Evolutionary conservation across 2,329 filamentous ascomycete genomes (phyloP).

Genomic region (Sporothrix curviconia): DNA sequence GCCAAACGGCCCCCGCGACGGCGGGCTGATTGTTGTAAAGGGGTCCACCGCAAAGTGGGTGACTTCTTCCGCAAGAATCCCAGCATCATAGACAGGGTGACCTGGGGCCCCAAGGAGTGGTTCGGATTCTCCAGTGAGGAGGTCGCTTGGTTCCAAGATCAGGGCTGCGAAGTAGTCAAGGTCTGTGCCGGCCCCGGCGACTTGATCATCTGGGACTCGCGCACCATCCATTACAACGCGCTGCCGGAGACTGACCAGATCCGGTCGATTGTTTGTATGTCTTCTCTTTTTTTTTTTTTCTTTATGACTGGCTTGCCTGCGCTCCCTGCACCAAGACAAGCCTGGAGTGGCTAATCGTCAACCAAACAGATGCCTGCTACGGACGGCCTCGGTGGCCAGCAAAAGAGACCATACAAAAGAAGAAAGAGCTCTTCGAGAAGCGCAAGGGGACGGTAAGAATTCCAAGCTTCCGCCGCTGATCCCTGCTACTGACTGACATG

Average conservation of each 20-base stretch:
- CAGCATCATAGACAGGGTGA: background rate
- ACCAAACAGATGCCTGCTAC: no score
- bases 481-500: no score
- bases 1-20: background rate
- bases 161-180: background rate
- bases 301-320: no score
- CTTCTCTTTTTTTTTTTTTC: no score
- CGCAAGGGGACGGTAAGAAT: no score
- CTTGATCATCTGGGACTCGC: background rate
- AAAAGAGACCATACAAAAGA: no score
- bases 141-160: background rate
- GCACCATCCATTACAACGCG: background rate
- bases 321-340: no score
- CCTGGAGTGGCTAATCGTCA: no score
- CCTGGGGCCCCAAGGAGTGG: background rate
- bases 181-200: background rate
- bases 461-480: no score
- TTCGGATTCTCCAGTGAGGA: background rate
- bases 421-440: no score
- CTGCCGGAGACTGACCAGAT: background rate
- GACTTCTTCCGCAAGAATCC: background rate
- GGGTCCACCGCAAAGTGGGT: background rate
- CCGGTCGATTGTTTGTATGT: constrained; percentile 11
- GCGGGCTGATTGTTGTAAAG: background rate
- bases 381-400: no score